Percentiles rank a stretch among this genome's conserved stretches.
These are phyloP conservation scores for Hericium erinaceus DNA, from an alignment of 768 basidiomycete genomes.

Conservation along the genomic window DNA sequence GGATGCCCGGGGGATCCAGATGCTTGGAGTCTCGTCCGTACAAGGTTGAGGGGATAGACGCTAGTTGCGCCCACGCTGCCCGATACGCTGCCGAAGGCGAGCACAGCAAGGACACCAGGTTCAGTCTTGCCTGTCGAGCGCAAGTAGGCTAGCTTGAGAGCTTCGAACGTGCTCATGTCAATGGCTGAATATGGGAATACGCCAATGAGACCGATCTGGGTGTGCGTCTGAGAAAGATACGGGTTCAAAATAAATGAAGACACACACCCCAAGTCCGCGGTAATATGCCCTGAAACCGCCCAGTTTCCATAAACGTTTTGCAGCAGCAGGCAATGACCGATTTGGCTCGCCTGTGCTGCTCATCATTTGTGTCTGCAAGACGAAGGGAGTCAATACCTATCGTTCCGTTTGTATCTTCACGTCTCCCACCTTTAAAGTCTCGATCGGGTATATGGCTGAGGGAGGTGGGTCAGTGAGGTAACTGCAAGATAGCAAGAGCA, in stretches of 20 bases:
- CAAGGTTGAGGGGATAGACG: slow-evolving; percentile 87
- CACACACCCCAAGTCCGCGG: slow-evolving; percentile 76
- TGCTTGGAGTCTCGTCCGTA: slow-evolving; percentile 91
- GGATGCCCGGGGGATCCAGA: slow-evolving; percentile 95
- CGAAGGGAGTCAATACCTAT: background rate
- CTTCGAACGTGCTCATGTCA: slow-evolving; percentile 96
- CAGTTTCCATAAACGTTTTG: slow-evolving; percentile 63
- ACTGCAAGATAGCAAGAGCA: slow-evolving; percentile 1
- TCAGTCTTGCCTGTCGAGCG: slow-evolving; percentile 83
- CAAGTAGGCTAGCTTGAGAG: slow-evolving; percentile 84
- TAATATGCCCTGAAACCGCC: slow-evolving; percentile 84
- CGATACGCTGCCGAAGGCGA: slow-evolving; percentile 88
- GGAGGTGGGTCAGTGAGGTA: slow-evolving; percentile 12
- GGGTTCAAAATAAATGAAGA: slow-evolving; percentile 10
- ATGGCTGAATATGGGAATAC: slow-evolving; percentile 98
- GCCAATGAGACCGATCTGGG: slow-evolving; percentile 85
- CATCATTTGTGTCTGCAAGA: slow-evolving; percentile 85
- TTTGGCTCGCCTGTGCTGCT: slow-evolving; percentile 60
- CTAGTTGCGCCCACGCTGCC: slow-evolving; percentile 90
- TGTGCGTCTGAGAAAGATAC: slow-evolving; percentile 9
- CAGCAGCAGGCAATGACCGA: slow-evolving; percentile 51
- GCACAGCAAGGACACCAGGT: slow-evolving; percentile 76
- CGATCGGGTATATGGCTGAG: slow-evolving; percentile 90
- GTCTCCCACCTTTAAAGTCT: slow-evolving; percentile 74
- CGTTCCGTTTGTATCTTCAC: background rate